Evolutionary conservation across 2,329 filamentous ascomycete genomes (phyloP), one percentile per base, ranked within the genome.

Genomic region (Helminthosporium solani): DNA sequence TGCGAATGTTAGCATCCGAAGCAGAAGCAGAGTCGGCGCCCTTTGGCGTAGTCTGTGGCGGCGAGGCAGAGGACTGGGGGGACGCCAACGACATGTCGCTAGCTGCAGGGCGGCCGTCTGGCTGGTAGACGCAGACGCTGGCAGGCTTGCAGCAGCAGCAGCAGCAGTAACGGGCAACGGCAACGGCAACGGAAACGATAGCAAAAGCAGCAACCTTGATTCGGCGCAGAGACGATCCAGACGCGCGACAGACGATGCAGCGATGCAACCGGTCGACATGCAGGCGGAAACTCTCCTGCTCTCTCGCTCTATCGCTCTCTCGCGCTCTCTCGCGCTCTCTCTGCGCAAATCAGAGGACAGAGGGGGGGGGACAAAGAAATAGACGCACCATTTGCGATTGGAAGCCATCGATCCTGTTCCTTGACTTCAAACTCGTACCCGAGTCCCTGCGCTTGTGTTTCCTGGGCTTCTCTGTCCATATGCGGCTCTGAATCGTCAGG

Each of bases 331-430:
- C n/a, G n/a, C n/a, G n/a, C 53, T 48, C 50, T 49, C 44, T 43
- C 52, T 55, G 64, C 59, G 59, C 70, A 70, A 70, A 71, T 70
- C 67, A 70, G 56, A 70, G 48, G 44, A 48, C 51, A 53, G 50
- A 46, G 52, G 47, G 61, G 60, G 46, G 52, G 48, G 61, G 60
- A 50, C 60, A 58, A 51, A 49, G 49, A 54, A 49, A 58, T 52
- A 53, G 75, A 94, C 94, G 83, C 83, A 99, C 94, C 94, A 90
- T 99, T 99, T 78, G 94, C 94, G 83, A 99, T 99, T 72, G 94
- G 94, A 73, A 99, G 83, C 94, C 94, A 99, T 81, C 94, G 82
- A 77, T 99, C 94, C 77, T 99, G 94, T 77, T 99, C 94, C 81
- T 97, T 97, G 75, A 97, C 92, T 77, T 97, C 92, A 73, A 96